Percentiles rank a stretch among this genome's conserved stretches.
Evolutionary conservation across 2,329 filamentous ascomycete species (phyloP).

Genomic region (Fusarium sp.): DNA sequence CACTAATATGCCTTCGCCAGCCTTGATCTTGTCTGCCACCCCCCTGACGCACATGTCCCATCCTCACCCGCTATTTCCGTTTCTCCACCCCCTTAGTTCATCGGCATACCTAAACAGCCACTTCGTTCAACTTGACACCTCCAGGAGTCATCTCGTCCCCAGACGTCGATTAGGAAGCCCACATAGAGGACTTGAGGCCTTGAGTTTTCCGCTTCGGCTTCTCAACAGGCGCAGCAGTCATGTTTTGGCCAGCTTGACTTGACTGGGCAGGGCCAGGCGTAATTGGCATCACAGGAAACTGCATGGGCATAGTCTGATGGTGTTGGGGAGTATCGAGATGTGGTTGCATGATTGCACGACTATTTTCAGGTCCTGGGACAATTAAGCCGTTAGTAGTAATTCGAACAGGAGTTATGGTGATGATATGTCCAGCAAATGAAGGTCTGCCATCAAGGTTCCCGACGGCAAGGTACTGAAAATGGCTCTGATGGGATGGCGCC

Average conservation of each 20-base stretch:
- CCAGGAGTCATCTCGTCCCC: not conserved
- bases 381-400: conserved; percentile 37
- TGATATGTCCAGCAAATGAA: conserved; percentile 24
- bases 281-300: not conserved
- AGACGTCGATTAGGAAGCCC: conserved; percentile 24
- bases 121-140: not conserved
- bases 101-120: not conserved
- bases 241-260: conserved; percentile 1
- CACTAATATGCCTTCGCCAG: not conserved
- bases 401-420: conserved; percentile 32
- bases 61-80: not conserved
- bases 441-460: not conserved
- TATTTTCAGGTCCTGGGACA: conserved; percentile 30
- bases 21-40: not conserved
- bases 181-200: conserved; percentile 38
- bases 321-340: not conserved
- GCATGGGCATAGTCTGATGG: not conserved
- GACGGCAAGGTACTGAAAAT: not conserved
- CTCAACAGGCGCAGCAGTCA: not conserved
- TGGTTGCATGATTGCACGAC: conserved; percentile 26
- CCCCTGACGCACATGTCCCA: not conserved
- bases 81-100: not conserved
- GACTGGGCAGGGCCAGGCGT: not conserved
- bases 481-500: not conserved
- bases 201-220: conserved; percentile 20